Conservation (phyloP, 1,284 basidiomycete species). For the Cutaneotrichosporon cavernicola region DNA sequence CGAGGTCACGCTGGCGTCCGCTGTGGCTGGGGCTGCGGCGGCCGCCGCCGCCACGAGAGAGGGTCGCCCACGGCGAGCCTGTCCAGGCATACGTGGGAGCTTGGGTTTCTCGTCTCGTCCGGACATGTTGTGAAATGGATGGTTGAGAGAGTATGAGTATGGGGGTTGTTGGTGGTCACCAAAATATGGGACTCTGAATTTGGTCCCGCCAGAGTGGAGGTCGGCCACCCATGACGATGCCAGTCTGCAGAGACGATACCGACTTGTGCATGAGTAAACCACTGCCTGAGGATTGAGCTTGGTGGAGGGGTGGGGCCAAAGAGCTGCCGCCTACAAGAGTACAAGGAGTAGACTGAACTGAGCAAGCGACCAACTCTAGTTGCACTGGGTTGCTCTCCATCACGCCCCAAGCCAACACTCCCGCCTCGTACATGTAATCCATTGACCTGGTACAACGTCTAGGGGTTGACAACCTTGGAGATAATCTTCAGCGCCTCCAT, state of each 20-base stretch:
- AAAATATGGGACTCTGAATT: not conserved
- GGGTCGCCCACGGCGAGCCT: conserved; percentile 3
- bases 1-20: not conserved
- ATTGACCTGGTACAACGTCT: not conserved
- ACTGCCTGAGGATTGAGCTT: too few species aligned
- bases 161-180: not conserved
- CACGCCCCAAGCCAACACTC: too few species aligned
- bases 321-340: too few species aligned
- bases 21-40: not conserved
- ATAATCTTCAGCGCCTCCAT: conserved; percentile 27
- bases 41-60: conserved; percentile 21
- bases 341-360: too few species aligned
- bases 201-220: not conserved
- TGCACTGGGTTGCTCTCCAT: too few species aligned
- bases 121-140: conserved; percentile 13
- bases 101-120: conserved; percentile 20
- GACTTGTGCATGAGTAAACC: not conserved
- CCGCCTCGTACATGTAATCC: not conserved
- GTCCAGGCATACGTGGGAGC: conserved; percentile 23
- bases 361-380: too few species aligned
- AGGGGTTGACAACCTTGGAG: conserved; percentile 17
- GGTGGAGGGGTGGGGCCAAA: too few species aligned
- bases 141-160: not conserved
- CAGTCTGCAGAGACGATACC: too few species aligned
- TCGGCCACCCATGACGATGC: not conserved